A percentile compares a stretch with the other conserved stretches of the same genome.
Evolutionary conservation across 2,329 filamentous ascomycete species (phyloP).

Genomic region (Cercospora janseana): DNA sequence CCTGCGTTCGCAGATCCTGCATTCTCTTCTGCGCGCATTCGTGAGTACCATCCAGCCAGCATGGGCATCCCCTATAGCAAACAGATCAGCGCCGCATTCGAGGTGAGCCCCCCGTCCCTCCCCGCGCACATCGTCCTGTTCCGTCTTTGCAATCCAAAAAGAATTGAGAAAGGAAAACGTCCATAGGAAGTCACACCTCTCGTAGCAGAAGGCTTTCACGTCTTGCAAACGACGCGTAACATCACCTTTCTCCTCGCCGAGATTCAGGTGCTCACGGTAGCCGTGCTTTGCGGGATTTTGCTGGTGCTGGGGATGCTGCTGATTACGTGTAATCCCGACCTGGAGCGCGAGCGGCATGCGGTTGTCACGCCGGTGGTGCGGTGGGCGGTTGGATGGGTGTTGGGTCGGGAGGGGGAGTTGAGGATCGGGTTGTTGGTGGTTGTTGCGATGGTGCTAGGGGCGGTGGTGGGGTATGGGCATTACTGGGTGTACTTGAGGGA

Average conservation of each 20-base stretch:
- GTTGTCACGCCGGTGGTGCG: slow-evolving; percentile 47
- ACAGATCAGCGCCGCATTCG: slow-evolving; percentile 53
- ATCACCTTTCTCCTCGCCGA: slow-evolving; percentile 50
- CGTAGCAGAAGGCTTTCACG: slow-evolving; percentile 50
- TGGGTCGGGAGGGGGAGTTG: slow-evolving; percentile 21
- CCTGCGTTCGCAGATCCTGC: too few relatives aligned
- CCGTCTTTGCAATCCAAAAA: too few relatives aligned
- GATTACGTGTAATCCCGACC: slow-evolving; percentile 50
- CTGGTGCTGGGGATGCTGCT: slow-evolving; percentile 42
- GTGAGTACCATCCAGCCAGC: too few relatives aligned
- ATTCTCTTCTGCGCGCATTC: too few relatives aligned
- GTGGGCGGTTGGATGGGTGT: slow-evolving; percentile 33
- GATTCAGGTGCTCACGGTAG: slow-evolving; percentile 49
- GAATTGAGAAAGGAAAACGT: too few relatives aligned
- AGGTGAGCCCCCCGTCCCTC: slow-evolving; percentile 5
- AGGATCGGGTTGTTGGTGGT: slow-evolving; percentile 2
- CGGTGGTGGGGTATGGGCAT: slow-evolving; percentile 17
- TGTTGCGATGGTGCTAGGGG: neutral
- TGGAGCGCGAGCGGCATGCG: slow-evolving; percentile 43
- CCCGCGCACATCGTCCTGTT: neutral
- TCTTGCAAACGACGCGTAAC: slow-evolving; percentile 51
- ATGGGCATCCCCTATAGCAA: slow-evolving; percentile 56
- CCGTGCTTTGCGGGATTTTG: slow-evolving; percentile 44
- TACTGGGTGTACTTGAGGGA: slow-evolving; percentile 22
- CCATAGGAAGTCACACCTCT: slow-evolving; percentile 47